Percentiles rank a stretch among this genome's conserved stretches.
These are phyloP conservation scores for Xylaria telfairii DNA, from an alignment of 495 filamentous ascomycete species.

Conservation along the genomic window DNA sequence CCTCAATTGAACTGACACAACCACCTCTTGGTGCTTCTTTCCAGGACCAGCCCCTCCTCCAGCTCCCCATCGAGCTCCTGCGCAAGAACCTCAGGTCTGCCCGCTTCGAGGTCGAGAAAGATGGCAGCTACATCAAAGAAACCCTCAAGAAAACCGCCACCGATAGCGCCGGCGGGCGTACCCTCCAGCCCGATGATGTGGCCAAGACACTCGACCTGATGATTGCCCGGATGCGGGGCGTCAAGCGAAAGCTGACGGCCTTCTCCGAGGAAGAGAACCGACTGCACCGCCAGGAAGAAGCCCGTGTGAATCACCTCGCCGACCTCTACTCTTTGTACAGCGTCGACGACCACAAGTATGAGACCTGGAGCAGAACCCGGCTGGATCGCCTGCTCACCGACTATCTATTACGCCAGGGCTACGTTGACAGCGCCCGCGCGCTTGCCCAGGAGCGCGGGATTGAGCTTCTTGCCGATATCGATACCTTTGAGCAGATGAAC, in stretches of 20 bases:
- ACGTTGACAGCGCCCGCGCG: conserved; percentile 74
- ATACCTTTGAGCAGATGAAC: conserved; percentile 84
- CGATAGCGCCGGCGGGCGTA: conserved; percentile 64
- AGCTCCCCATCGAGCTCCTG: conserved; percentile 86
- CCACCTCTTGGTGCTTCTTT: neutral
- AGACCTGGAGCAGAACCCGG: conserved; percentile 81
- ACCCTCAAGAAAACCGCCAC: conserved; percentile 73
- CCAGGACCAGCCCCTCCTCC: conserved; percentile 94
- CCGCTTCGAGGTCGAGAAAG: conserved; percentile 81
- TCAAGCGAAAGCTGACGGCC: conserved; percentile 84
- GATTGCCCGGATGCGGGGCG: conserved; percentile 78
- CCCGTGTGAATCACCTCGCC: conserved; percentile 79
- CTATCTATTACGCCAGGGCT: conserved; percentile 85
- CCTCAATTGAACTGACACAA: conserved; percentile 12
- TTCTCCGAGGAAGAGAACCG: conserved; percentile 78
- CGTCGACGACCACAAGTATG: conserved; percentile 91
- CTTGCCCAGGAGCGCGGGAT: conserved; percentile 73
- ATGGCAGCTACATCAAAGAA: conserved; percentile 71
- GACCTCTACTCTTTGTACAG: conserved; percentile 80
- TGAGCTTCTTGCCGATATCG: conserved; percentile 81
- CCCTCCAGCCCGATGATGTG: conserved; percentile 71
- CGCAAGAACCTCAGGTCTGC: conserved; percentile 91
- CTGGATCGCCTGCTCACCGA: conserved; percentile 88
- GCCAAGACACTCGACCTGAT: conserved; percentile 81
- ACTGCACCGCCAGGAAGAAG: conserved; percentile 73